Percentiles rank a stretch among this genome's conserved stretches.
These are phyloP conservation scores for Cercophora scortea DNA, from an alignment of 495 filamentous ascomycete genomes.

Conservation along the genomic window DNA sequence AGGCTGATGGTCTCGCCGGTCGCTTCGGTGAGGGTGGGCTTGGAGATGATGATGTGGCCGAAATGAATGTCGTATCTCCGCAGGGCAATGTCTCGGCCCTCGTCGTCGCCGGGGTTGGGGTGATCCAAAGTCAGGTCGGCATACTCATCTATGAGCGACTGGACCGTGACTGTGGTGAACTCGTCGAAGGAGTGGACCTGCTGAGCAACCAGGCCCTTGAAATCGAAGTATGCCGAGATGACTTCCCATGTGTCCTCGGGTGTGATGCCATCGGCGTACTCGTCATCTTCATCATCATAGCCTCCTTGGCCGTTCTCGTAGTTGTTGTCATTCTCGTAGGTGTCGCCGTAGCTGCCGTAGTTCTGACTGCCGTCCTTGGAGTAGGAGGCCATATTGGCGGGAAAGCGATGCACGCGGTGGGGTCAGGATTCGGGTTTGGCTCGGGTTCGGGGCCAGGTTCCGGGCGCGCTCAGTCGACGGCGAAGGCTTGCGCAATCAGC, in stretches of 20 bases:
- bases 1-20: constrained; percentile 78
- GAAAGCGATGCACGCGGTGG: background rate
- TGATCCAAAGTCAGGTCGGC: constrained; percentile 82
- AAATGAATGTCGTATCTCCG: constrained; percentile 92
- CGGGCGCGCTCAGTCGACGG: background rate
- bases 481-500: background rate
- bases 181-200: constrained; percentile 98
- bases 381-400: constrained; percentile 19
- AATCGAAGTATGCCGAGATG: constrained; percentile 91
- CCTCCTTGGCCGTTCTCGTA: constrained; percentile 52
- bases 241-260: constrained; percentile 97
- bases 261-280: constrained; percentile 69
- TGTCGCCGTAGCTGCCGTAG: constrained; percentile 18
- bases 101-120: constrained; percentile 61
- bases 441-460: background rate
- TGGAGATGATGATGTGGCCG: constrained; percentile 71
- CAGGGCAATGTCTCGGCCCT: constrained; percentile 66
- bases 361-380: constrained; percentile 6
- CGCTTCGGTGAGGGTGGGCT: constrained; percentile 82
- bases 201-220: constrained; percentile 91
- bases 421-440: background rate
- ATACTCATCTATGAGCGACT: constrained; percentile 85
- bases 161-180: constrained; percentile 85
- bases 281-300: constrained; percentile 63
- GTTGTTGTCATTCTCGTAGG: constrained; percentile 36